These are phyloP conservation scores for Saraca asoca DNA, from an alignment of 331 rosid species.

Conservation along the genomic window DNA sequence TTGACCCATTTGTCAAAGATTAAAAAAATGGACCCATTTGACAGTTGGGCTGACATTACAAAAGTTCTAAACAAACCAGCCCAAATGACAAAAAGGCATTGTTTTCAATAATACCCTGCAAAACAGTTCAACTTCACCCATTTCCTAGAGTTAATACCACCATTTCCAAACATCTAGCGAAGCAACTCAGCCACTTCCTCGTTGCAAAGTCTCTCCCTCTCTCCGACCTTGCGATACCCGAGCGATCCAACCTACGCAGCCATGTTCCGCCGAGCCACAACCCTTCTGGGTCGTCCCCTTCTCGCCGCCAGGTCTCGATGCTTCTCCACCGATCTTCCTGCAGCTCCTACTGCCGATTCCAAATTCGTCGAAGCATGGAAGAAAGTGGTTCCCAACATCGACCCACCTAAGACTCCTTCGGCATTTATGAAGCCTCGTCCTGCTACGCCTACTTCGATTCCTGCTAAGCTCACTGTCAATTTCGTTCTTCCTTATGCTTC, in stretches of 20 bases:
- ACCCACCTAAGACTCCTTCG: slow-evolving; percentile 77
- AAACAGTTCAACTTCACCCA: too few species aligned
- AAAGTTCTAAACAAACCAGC: too few species aligned
- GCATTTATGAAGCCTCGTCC: slow-evolving; percentile 78
- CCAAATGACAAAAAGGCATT: too few species aligned
- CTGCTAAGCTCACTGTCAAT: slow-evolving; percentile 83
- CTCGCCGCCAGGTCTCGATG: slow-evolving; percentile 47
- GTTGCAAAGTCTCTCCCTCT: not conserved
- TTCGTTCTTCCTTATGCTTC: slow-evolving; percentile 90
- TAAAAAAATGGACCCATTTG: too few species aligned
- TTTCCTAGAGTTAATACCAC: too few species aligned
- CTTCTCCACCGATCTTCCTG: slow-evolving; percentile 66
- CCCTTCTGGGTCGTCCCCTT: slow-evolving; percentile 45
- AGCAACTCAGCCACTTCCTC: too few species aligned
- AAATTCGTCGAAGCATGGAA: slow-evolving; percentile 69
- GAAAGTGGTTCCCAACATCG: slow-evolving; percentile 63
- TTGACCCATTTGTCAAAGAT: too few species aligned
- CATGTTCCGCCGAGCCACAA: slow-evolving; percentile 81
- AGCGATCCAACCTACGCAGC: slow-evolving; percentile 58
- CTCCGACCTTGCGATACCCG: slow-evolving; percentile 98
- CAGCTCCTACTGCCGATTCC: slow-evolving; percentile 32
- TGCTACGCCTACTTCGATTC: slow-evolving; percentile 62
- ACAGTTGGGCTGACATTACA: too few species aligned
- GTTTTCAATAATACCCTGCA: too few species aligned
- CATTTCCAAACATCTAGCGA: too few species aligned